A percentile compares a stretch with the other conserved stretches of the same genome.
phyloP scores from a whole-genome alignment of 495 filamentous ascomycete species.

The Trichoderma erinaceum region DNA sequence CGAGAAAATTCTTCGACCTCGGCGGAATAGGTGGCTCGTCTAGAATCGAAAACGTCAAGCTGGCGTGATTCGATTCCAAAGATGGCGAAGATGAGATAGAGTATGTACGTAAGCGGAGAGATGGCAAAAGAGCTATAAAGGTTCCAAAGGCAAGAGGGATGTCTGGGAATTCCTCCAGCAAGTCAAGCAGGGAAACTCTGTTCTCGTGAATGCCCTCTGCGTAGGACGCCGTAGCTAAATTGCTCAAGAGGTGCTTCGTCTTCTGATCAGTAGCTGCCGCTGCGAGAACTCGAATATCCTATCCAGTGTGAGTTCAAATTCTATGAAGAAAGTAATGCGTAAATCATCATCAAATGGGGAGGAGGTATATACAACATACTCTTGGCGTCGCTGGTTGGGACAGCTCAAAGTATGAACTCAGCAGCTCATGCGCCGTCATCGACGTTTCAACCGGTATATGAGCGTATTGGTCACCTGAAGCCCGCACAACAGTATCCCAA shows the following conservation, averaged over 20 bases:
- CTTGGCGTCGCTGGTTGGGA: constrained; percentile 58
- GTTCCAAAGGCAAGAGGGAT: constrained; percentile 51
- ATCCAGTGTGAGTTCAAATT: neutral
- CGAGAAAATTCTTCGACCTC: constrained; percentile 39
- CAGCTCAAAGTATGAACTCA: constrained; percentile 67
- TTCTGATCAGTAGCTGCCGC: constrained; percentile 35
- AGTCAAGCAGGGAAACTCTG: constrained; percentile 56
- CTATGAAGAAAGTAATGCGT: neutral
- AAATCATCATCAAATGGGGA: neutral
- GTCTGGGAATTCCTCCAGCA: constrained; percentile 53
- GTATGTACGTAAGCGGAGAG: constrained; percentile 70
- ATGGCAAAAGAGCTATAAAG: constrained; percentile 66
- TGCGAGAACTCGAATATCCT: constrained; percentile 42
- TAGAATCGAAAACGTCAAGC: constrained; percentile 62
- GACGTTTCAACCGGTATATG: constrained; percentile 54
- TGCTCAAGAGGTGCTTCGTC: constrained; percentile 36
- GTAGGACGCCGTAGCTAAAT: constrained; percentile 46
- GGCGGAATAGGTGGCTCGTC: constrained; percentile 47
- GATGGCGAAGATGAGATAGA: constrained; percentile 72
- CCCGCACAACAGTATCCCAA: constrained; percentile 52
- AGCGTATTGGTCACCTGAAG: constrained; percentile 35
- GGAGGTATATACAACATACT: constrained; percentile 22
- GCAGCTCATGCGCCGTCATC: constrained; percentile 54
- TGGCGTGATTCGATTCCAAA: constrained; percentile 48
- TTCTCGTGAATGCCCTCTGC: constrained; percentile 47